Conservation (phyloP, 106 monocot genomes). For the Vanilla planifolia region DNA sequence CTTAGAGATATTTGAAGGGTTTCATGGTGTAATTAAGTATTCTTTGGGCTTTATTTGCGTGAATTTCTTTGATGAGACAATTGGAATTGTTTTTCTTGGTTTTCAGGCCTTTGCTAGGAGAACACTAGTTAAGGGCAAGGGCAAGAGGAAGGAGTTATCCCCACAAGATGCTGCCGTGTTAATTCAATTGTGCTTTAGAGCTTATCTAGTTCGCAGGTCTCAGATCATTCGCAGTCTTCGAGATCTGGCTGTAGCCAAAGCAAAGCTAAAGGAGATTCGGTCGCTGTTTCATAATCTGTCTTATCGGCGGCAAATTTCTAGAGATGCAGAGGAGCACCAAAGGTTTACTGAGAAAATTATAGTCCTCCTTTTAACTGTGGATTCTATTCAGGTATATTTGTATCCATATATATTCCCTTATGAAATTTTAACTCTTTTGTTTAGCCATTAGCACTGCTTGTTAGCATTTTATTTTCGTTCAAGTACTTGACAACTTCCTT, state of each 20-base stretch:
- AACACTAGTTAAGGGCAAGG: conserved; percentile 24
- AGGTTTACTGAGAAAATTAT: conserved; percentile 92
- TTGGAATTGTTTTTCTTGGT: not conserved
- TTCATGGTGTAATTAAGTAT: no score
- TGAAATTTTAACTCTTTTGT: not conserved
- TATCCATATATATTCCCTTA: no score
- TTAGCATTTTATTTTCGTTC: no score
- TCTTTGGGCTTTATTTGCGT: no score
- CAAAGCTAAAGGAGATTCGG: conserved; percentile 88
- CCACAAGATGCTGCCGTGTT: conserved; percentile 79
- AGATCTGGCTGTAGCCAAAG: conserved; percentile 79
- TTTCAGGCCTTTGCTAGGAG: conserved; percentile 70
- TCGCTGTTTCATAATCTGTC: conserved; percentile 75
- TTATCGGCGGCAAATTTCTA: conserved; percentile 56
- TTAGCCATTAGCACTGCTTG: not conserved
- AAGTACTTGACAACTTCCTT: no score
- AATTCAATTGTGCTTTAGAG: conserved; percentile 72
- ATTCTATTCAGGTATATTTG: conserved; percentile 71
- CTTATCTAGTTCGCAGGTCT: conserved; percentile 58
- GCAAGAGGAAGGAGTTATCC: conserved; percentile 74
- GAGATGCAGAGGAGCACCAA: conserved; percentile 73
- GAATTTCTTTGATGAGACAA: not conserved
- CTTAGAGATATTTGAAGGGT: no score
- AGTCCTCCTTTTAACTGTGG: conserved; percentile 82
- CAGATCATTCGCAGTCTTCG: conserved; percentile 71